These are phyloP conservation scores for Hymenoscyphus fructigenus DNA, from an alignment of 2,329 filamentous ascomycete genomes.

Conservation along the genomic window DNA sequence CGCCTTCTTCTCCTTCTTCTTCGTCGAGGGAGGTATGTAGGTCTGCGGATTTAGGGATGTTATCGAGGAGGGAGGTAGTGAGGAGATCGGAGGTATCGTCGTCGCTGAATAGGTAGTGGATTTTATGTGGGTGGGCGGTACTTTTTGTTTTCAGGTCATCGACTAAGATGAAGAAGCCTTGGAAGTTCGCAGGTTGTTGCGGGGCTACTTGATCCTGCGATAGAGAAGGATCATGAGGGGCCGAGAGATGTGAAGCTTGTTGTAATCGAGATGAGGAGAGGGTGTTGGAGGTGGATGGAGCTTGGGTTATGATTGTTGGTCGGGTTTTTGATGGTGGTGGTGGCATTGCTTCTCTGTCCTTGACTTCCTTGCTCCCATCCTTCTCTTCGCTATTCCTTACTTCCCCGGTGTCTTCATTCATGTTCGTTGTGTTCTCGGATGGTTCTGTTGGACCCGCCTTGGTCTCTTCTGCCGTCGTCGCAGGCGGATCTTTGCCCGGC, in stretches of 20 bases:
- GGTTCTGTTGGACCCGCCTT: not conserved
- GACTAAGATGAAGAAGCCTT: slow-evolving; percentile 82
- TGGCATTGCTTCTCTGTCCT: slow-evolving; percentile 9
- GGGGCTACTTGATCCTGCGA: not conserved
- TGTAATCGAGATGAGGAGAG: not conserved
- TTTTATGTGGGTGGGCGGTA: slow-evolving; percentile 72
- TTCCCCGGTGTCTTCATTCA: not conserved
- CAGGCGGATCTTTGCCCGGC: slow-evolving; percentile 25
- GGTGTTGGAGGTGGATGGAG: not conserved
- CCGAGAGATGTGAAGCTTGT: no score
- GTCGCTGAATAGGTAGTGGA: slow-evolving; percentile 92
- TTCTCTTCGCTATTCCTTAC: not conserved
- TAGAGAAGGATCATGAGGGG: not conserved
- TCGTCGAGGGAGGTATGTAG: not conserved
- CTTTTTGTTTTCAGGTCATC: slow-evolving; percentile 71
- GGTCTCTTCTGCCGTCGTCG: not conserved
- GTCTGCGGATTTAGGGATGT: not conserved
- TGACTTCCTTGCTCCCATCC: not conserved
- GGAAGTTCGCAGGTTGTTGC: slow-evolving; percentile 51
- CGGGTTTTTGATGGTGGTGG: slow-evolving; percentile 2
- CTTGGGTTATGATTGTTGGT: slow-evolving; percentile 5
- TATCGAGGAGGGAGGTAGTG: slow-evolving; percentile 42
- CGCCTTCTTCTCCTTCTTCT: not conserved
- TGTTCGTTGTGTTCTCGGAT: not conserved
- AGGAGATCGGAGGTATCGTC: slow-evolving; percentile 77